A percentile compares a stretch with the other conserved stretches of the same genome.
phyloP scores from a whole-genome alignment of 1,139 yeast species.

The Saccharomyces hybrid region DNA sequence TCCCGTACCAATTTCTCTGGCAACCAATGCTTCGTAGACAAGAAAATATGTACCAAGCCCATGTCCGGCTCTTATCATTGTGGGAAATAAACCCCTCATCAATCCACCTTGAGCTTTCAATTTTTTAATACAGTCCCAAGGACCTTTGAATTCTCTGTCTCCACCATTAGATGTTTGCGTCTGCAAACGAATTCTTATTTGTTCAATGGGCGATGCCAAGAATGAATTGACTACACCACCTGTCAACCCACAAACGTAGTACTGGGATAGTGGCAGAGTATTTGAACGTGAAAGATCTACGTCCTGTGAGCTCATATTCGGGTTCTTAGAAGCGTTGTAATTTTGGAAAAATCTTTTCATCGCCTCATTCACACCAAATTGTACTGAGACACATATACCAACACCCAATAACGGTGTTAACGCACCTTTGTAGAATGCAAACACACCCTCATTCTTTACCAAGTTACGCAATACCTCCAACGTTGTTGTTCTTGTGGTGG shows the following conservation, averaged over 20 bases:
- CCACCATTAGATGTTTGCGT: constrained; percentile 53
- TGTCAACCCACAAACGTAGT: constrained; percentile 72
- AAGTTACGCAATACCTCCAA: constrained; percentile 65
- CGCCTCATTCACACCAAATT: constrained; percentile 83
- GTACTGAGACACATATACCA: constrained; percentile 87
- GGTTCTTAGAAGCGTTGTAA: constrained; percentile 33
- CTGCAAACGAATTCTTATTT: constrained; percentile 82
- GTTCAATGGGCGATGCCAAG: constrained; percentile 87
- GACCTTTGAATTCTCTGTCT: constrained; percentile 54
- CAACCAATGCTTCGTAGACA: constrained; percentile 78
- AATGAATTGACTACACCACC: constrained; percentile 88
- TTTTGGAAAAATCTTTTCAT: constrained; percentile 62
- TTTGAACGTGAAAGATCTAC: constrained; percentile 11
- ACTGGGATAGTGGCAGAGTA: constrained; percentile 47
- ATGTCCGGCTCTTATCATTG: constrained; percentile 71
- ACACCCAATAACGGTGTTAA: constrained; percentile 81
- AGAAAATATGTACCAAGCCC: constrained; percentile 88
- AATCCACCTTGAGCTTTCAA: constrained; percentile 53
- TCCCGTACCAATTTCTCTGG: constrained; percentile 42
- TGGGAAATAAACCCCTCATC: constrained; percentile 73
- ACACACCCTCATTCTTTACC: constrained; percentile 64
- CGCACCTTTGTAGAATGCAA: constrained; percentile 86
- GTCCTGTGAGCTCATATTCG: background rate
- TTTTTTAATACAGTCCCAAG: constrained; percentile 67
- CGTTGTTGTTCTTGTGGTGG: constrained; percentile 63